A percentile compares a stretch with the other conserved stretches of the same genome.
Conservation (phyloP, 305 asterid species). For the Striga hermonthica region DNA sequence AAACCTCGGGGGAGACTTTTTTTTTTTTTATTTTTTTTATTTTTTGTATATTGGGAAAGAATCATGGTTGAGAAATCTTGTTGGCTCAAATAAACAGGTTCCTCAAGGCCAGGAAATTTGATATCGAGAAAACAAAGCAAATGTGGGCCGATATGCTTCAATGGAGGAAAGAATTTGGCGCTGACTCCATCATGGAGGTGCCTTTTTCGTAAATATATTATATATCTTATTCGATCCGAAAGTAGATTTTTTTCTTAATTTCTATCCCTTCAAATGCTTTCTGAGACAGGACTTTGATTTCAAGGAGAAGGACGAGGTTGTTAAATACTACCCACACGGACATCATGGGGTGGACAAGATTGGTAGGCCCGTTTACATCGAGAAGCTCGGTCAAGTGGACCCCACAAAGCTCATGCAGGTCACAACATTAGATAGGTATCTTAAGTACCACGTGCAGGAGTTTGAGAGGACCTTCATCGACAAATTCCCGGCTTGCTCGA, state of each 20-base stretch:
- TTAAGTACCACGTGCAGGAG: conserved; percentile 85
- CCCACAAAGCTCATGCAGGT: conserved; percentile 87
- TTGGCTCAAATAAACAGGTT: conserved; percentile 45
- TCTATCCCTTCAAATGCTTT: background rate
- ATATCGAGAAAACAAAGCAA: conserved; percentile 80
- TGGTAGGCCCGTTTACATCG: conserved; percentile 85
- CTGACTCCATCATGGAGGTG: conserved; percentile 80
- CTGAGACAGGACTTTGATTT: conserved; percentile 64
- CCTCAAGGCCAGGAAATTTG: conserved; percentile 84
- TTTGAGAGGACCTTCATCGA: conserved; percentile 84
- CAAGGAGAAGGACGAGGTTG: conserved; percentile 81
- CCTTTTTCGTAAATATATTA: background rate
- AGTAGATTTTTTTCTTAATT: too few relatives aligned
- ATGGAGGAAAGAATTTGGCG: conserved; percentile 90
- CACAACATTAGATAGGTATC: conserved; percentile 78
- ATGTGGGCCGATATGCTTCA: conserved; percentile 97
- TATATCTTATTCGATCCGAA: too few relatives aligned
- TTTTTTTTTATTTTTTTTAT: too few relatives aligned
- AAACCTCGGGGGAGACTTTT: background rate
- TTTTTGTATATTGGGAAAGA: too few relatives aligned
- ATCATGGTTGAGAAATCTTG: too few relatives aligned
- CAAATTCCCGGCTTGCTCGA: conserved; percentile 89
- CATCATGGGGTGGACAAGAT: conserved; percentile 94
- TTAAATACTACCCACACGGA: conserved; percentile 92
- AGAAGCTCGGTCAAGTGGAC: conserved; percentile 82